Evolutionary conservation across 2,329 filamentous ascomycete species (phyloP).

Genomic region (Verticillium tricorpus): DNA sequence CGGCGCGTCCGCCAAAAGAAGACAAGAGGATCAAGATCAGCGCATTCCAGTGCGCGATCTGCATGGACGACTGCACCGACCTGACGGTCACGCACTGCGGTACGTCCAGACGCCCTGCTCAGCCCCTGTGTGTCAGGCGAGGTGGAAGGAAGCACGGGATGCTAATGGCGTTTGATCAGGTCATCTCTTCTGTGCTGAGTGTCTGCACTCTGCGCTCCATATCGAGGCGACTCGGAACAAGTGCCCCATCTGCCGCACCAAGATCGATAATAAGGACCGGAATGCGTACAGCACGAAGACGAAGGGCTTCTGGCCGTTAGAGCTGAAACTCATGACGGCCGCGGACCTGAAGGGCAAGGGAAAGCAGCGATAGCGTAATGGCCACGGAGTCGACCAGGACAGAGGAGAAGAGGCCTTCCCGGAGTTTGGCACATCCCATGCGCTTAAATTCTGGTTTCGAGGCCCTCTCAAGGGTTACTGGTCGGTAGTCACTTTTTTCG

Average conservation of each 20-base stretch:
- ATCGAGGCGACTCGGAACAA: slow-evolving; percentile 51
- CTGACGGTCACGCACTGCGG: slow-evolving; percentile 64
- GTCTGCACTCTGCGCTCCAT: slow-evolving; percentile 55
- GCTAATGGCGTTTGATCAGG: slow-evolving; percentile 32
- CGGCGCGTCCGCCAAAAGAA: slow-evolving; percentile 38
- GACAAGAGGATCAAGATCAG: slow-evolving; percentile 49
- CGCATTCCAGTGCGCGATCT: slow-evolving; percentile 61
- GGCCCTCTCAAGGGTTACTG: no score
- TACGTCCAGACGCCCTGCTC: slow-evolving; percentile 31
- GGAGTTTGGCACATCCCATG: no score
- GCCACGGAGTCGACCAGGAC: no score
- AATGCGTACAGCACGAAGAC: slow-evolving; percentile 36
- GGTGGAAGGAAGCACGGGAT: background rate
- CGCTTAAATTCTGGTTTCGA: no score
- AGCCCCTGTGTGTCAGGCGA: background rate
- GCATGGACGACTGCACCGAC: slow-evolving; percentile 56
- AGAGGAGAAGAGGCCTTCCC: no score
- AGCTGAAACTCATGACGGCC: slow-evolving; percentile 58
- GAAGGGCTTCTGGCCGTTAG: slow-evolving; percentile 53
- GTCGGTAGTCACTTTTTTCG: no score
- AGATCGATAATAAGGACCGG: slow-evolving; percentile 45
- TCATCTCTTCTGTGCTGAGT: slow-evolving; percentile 60
- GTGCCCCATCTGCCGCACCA: slow-evolving; percentile 61
- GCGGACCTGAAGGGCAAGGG: slow-evolving; percentile 39
- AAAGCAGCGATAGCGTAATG: slow-evolving; percentile 25